These are phyloP conservation scores for Hibiscus tridactylites DNA, from an alignment of 345 rosid genomes.

Conservation along the genomic window DNA sequence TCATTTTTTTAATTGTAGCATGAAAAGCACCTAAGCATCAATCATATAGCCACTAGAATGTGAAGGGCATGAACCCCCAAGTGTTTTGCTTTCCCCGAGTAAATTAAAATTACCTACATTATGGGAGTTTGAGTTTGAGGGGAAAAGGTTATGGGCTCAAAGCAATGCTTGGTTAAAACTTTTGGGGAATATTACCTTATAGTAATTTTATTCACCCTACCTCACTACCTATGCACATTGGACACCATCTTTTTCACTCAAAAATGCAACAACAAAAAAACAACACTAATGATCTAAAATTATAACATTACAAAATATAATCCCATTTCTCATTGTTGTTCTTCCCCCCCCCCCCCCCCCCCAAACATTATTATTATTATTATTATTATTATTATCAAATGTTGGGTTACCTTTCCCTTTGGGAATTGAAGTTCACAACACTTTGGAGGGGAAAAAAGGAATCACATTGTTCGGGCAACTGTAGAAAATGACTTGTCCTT, in stretches of 20 bases:
- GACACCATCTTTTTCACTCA: no score
- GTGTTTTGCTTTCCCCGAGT: not conserved
- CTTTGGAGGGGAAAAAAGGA: not conserved
- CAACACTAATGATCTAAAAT: no score
- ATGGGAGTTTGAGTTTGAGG: not conserved
- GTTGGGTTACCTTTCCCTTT: not conserved
- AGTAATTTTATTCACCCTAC: not conserved
- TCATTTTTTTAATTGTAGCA: constrained; percentile 9
- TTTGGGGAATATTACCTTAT: not conserved
- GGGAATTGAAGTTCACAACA: not conserved
- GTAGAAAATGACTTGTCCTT: constrained; percentile 15
- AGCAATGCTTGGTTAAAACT: not conserved
- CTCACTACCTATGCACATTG: no score
- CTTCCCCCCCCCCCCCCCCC: no score
- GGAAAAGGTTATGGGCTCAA: constrained; percentile 18
- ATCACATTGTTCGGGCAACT: not conserved
- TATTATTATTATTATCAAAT: not conserved
- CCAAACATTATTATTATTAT: no score
- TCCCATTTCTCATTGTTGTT: no score
- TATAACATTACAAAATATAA: no score
- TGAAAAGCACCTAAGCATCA: constrained; percentile 19
- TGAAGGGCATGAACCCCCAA: not conserved
- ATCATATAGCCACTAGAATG: not conserved
- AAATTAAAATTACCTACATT: not conserved
- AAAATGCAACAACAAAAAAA: no score